A percentile compares a stretch with the other conserved stretches of the same genome.
These are phyloP conservation scores for Dactylorhiza incarnata DNA, from an alignment of 106 monocot species.

Conservation along the genomic window DNA sequence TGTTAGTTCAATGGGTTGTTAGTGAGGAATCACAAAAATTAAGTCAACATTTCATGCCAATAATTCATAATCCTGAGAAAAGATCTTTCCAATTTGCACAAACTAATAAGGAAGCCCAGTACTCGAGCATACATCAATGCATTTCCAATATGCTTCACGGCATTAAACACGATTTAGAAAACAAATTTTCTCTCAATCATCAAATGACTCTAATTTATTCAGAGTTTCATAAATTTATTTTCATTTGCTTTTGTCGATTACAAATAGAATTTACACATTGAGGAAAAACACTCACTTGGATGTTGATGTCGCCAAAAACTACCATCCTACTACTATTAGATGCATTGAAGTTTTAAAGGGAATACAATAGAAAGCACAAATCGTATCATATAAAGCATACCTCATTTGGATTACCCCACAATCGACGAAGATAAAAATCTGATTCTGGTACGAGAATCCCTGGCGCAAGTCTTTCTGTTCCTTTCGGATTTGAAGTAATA, in stretches of 20 bases:
- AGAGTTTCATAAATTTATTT: not conserved
- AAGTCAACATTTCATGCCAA: too few relatives aligned
- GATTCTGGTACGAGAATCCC: slow-evolving; percentile 43
- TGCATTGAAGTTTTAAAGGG: not conserved
- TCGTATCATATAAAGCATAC: slow-evolving; percentile 10
- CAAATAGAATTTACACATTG: not conserved
- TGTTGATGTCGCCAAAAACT: not conserved
- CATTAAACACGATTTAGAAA: not conserved
- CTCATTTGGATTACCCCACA: slow-evolving; percentile 55
- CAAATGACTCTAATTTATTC: not conserved
- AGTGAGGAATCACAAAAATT: too few relatives aligned
- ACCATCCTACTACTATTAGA: not conserved
- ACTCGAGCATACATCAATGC: not conserved
- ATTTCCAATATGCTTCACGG: not conserved
- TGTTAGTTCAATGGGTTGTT: too few relatives aligned
- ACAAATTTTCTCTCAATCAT: not conserved
- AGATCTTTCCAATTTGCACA: not conserved
- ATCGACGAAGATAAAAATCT: slow-evolving; percentile 41
- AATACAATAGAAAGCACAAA: not conserved
- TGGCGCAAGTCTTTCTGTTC: slow-evolving; percentile 45
- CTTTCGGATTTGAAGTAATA: slow-evolving; percentile 48
- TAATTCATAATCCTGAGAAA: too few relatives aligned
- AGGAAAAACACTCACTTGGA: not conserved
- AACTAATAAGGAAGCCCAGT: not conserved
- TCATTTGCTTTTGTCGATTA: not conserved